Conservation (phyloP, 805 yeast species). For the Starmerella tilneyi region DNA sequence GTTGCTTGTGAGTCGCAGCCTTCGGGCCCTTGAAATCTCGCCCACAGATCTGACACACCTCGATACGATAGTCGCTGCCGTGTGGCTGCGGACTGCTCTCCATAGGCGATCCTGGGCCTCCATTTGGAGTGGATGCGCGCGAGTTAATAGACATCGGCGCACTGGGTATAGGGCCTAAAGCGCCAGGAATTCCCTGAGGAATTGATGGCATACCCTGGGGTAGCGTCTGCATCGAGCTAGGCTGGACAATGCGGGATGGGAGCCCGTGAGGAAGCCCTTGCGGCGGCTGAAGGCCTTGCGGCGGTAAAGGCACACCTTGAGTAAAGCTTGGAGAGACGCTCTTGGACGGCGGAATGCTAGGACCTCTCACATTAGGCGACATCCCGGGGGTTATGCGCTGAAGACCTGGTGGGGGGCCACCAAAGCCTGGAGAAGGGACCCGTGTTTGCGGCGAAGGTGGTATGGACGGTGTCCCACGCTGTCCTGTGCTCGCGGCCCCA, state of each 20-base stretch:
- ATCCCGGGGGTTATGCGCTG: conserved; percentile 1
- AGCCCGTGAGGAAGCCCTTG: background rate
- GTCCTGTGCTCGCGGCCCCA: conserved; percentile 8
- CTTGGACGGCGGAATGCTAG: conserved; percentile 2
- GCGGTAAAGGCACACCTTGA: background rate
- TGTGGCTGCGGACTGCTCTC: conserved; percentile 15
- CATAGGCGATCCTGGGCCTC: conserved; percentile 13
- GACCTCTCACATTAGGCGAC: background rate
- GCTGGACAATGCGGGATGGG: background rate
- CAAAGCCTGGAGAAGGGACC: conserved; percentile 2
- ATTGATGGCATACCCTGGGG: background rate
- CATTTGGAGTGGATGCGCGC: conserved; percentile 16
- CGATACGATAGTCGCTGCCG: conserved; percentile 25
- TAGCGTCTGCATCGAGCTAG: conserved; percentile 1
- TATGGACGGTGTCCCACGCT: conserved; percentile 3
- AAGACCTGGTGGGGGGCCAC: background rate
- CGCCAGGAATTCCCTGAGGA: background rate
- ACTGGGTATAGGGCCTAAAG: background rate
- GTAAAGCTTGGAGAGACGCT: conserved; percentile 3
- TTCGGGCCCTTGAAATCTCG: conserved; percentile 40
- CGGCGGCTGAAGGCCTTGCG: background rate
- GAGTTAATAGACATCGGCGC: conserved; percentile 1
- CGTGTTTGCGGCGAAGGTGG: conserved; percentile 9
- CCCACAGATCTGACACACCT: conserved; percentile 37
- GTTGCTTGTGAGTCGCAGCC: conserved; percentile 41